Percentiles rank a stretch among this genome's conserved stretches.
phyloP scores from a whole-genome alignment of 2,329 filamentous ascomycete genomes.

The Diaporthe citrichinensis region DNA sequence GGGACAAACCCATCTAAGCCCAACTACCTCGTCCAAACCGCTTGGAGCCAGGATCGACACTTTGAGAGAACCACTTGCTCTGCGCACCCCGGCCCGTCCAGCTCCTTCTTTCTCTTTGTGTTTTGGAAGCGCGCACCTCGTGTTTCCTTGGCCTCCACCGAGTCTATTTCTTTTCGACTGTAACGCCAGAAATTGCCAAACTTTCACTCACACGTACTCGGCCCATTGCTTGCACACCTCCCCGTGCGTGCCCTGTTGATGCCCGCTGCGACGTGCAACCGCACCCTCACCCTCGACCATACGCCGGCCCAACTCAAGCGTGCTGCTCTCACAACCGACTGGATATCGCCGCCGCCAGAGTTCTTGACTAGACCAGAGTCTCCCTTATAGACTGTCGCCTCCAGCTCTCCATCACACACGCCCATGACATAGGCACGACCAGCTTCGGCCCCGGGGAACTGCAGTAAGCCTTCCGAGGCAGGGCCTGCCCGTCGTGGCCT shows the following conservation, averaged over 20 bases:
- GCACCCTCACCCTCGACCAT: not conserved
- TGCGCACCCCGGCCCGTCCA: conserved; percentile 21
- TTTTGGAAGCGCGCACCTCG: conserved; percentile 1
- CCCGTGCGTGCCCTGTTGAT: conserved; percentile 14
- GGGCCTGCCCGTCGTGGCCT: conserved; percentile 35
- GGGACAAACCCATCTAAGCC: conserved; percentile 21
- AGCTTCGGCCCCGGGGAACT: conserved; percentile 13
- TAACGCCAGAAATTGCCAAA: conserved; percentile 6
- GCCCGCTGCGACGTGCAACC: conserved; percentile 12
- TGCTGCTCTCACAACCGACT: not conserved
- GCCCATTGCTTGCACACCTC: not conserved
- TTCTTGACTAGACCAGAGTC: conserved; percentile 11
- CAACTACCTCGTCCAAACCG: conserved; percentile 3
- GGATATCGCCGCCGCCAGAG: not conserved
- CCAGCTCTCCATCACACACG: conserved; percentile 1
- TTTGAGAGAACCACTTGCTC: not conserved
- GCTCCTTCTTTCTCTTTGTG: conserved; percentile 29
- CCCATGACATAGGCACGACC: conserved; percentile 21
- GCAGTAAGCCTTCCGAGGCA: conserved; percentile 30
- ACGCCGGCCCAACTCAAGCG: not conserved
- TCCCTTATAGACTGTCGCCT: not conserved
- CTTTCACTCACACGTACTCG: not conserved
- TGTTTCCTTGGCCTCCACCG: conserved; percentile 9
- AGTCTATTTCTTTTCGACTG: conserved; percentile 18
- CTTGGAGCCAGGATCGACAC: conserved; percentile 26